A percentile compares a stretch with the other conserved stretches of the same genome.
Conservation (phyloP, 345 rosid species). For the Aegle marmelos region DNA sequence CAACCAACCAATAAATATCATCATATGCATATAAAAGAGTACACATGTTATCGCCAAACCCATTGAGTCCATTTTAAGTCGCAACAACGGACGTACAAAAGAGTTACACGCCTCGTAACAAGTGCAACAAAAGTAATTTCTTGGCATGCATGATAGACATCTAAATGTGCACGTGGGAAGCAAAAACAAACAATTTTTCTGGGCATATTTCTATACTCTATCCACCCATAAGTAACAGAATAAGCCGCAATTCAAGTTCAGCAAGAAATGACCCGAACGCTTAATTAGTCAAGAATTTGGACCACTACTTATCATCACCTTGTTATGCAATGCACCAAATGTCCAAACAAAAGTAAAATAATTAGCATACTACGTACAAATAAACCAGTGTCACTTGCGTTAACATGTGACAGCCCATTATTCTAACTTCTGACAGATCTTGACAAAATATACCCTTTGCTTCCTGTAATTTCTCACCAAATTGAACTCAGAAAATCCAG, state of each 20-base stretch:
- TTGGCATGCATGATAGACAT: background rate
- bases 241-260: background rate
- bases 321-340: background rate
- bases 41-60: too few relatives aligned
- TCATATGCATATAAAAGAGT: too few relatives aligned
- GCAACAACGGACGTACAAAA: background rate
- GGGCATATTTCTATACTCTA: background rate
- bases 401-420: background rate
- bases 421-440: conserved; percentile 4
- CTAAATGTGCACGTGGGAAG: background rate
- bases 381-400: background rate
- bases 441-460: background rate
- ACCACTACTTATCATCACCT: background rate
- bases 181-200: background rate
- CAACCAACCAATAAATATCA: too few relatives aligned
- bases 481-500: too few relatives aligned
- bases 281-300: background rate
- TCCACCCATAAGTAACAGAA: background rate
- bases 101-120: background rate
- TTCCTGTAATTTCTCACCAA: too few relatives aligned
- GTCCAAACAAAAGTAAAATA: conserved; percentile 1
- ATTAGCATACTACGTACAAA: background rate
- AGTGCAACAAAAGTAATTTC: background rate
- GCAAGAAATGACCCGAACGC: background rate
- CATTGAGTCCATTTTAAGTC: too few relatives aligned